Conservation (phyloP, 2,329 filamentous ascomycete species). For the Monosporascus cannonballus region DNA sequence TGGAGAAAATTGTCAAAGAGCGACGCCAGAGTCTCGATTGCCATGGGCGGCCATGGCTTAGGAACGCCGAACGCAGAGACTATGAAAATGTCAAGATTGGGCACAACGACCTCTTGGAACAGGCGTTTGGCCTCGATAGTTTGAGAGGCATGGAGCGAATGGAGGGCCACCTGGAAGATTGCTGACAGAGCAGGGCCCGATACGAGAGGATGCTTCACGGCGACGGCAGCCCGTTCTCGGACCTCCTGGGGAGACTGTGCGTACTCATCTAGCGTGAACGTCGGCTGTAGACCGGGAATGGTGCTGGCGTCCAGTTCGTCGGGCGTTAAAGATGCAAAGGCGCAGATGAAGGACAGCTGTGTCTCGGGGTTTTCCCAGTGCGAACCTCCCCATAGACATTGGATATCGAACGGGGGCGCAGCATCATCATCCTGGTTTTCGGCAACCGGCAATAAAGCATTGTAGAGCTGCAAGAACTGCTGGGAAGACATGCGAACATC, state of each 20-base stretch:
- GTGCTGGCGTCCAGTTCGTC: slow-evolving; percentile 77
- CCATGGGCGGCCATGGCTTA: slow-evolving; percentile 69
- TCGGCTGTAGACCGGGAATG: slow-evolving; percentile 73
- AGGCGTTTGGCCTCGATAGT: slow-evolving; percentile 58
- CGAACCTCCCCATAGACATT: slow-evolving; percentile 77
- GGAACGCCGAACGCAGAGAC: slow-evolving; percentile 72
- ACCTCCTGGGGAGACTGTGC: slow-evolving; percentile 42
- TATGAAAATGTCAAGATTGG: slow-evolving; percentile 72
- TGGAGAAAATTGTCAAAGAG: slow-evolving; percentile 79
- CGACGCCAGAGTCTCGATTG: slow-evolving; percentile 68
- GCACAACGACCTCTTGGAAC: slow-evolving; percentile 62
- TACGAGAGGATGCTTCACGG: slow-evolving; percentile 78
- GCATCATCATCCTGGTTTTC: slow-evolving; percentile 43
- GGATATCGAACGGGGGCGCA: slow-evolving; percentile 65
- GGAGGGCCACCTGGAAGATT: slow-evolving; percentile 59
- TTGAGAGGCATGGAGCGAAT: slow-evolving; percentile 55
- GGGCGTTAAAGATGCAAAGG: slow-evolving; percentile 70
- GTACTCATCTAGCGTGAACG: slow-evolving; percentile 62
- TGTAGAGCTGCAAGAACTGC: slow-evolving; percentile 79
- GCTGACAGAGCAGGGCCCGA: slow-evolving; percentile 77
- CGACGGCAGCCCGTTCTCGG: slow-evolving; percentile 49
- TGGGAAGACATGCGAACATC: slow-evolving; percentile 67
- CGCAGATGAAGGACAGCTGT: slow-evolving; percentile 88
- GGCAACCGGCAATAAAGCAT: slow-evolving; percentile 69
- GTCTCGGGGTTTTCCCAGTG: slow-evolving; percentile 81